phyloP scores from a whole-genome alignment of 2,329 filamentous ascomycete species.

The Neonectria faginata region DNA sequence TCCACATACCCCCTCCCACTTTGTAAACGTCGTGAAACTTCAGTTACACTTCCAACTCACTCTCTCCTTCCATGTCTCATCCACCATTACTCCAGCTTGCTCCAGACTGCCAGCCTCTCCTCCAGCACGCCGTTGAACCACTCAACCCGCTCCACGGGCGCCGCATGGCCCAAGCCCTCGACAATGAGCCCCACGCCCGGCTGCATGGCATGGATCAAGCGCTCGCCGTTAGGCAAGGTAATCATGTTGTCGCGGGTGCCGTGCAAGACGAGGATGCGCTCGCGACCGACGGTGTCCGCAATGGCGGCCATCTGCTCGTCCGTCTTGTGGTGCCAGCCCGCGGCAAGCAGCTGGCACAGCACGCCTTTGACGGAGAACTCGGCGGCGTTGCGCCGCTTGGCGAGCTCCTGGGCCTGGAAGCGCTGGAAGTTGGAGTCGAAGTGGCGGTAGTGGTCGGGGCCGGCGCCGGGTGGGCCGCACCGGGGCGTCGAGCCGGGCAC shows the following conservation, averaged over 20 bases:
- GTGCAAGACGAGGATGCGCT: slow-evolving; percentile 82
- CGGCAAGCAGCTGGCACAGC: slow-evolving; percentile 81
- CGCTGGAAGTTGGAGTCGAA: slow-evolving; percentile 85
- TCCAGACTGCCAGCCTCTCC: slow-evolving; percentile 65
- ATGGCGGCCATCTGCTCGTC: slow-evolving; percentile 64
- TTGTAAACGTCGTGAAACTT: slow-evolving; percentile 27
- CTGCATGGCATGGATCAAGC: slow-evolving; percentile 72
- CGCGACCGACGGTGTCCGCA: slow-evolving; percentile 75
- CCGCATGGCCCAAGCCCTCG: slow-evolving; percentile 81
- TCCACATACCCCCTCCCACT: slow-evolving; percentile 11
- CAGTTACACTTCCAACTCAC: background rate
- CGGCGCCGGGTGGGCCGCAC: slow-evolving; percentile 48
- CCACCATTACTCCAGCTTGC: slow-evolving; percentile 51
- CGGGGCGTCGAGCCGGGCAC: slow-evolving; percentile 55
- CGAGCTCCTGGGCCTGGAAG: slow-evolving; percentile 82
- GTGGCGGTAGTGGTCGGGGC: slow-evolving; percentile 55
- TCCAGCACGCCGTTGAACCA: slow-evolving; percentile 77
- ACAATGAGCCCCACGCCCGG: slow-evolving; percentile 72
- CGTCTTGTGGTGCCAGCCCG: slow-evolving; percentile 83
- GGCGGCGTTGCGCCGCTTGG: slow-evolving; percentile 72
- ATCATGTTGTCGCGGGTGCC: slow-evolving; percentile 85
- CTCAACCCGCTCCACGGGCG: slow-evolving; percentile 75
- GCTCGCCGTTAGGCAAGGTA: slow-evolving; percentile 73
- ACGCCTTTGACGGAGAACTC: slow-evolving; percentile 76
- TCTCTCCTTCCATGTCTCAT: background rate